Base-by-base conservation (phyloP, 805 yeast genomes). In the Ogataea allantospora region DNA sequence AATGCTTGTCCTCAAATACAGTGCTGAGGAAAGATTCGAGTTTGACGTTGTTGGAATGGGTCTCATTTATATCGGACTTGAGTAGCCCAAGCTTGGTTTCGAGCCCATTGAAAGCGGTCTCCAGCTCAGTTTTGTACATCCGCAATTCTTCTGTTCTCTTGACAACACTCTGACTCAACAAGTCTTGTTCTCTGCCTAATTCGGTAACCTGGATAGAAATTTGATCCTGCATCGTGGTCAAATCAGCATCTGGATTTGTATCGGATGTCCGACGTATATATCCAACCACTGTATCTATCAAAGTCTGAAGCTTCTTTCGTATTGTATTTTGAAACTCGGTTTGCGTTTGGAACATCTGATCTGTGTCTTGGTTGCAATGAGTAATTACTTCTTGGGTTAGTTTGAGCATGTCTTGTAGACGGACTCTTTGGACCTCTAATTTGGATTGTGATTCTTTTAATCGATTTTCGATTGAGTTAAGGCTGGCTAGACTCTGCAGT, bases 391-490 rank as follows among this genome's bases (percentile, higher is more conserved):
- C 35, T 27, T 37, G 35, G 5, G 50, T 38, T 4, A 35, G 33
- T 6, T 25, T 19, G 10, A 46, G n/a, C 9, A 55, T 26, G 3
- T 46, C 33, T 14, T 10, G 8, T 30, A 52, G 55, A 6, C 35
- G 40, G 5, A 16, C 7, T 19, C 35, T 27, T 28, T 48, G 47
- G 0, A 51, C 40, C 38, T 58, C 62, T 40, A 66, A 57, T 26
- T 52, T 55, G 5, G 55, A 55, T 8, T 68, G 63, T 2, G 65
- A 55, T 6, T 51, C 45, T 24, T 60, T 48, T 15, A 68, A 36
- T 27, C 52, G 55, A 21, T 48, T 33, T 35, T 68, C 71, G 36
- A 57, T 54, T 17, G 48, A 47, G 35, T 51, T 30, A 10, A 46
- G 21, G 15, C 33, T 35, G 9, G 12, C 27, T 28, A 52, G 31